Conservation (phyloP, 768 basidiomycete species). For the Leucogyrophana mollusca region DNA sequence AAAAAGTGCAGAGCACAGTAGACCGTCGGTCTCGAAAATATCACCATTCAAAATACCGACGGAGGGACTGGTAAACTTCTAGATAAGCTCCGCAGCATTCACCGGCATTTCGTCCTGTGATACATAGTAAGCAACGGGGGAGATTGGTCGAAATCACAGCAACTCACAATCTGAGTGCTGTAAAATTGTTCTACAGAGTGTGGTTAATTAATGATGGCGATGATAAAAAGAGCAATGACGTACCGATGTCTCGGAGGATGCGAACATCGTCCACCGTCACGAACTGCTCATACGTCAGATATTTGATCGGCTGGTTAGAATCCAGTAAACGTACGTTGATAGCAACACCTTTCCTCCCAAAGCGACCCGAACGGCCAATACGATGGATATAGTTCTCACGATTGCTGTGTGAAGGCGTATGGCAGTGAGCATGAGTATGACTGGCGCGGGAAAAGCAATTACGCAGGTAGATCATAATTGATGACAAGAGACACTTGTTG, state of each 20-base stretch:
- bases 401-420: conserved; percentile 48
- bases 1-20: conserved; percentile 8
- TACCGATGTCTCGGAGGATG: conserved; percentile 95
- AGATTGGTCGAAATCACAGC: conserved; percentile 3
- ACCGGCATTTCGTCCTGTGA: conserved; percentile 96
- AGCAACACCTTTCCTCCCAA: conserved; percentile 98
- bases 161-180: conserved; percentile 84
- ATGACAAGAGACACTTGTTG: conserved; percentile 97
- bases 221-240: conserved; percentile 22
- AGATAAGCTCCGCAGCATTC: conserved; percentile 96
- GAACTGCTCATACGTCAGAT: conserved; percentile 49
- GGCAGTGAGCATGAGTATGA: conserved; percentile 8
- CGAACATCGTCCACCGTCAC: conserved; percentile 95
- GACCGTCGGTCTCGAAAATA: conserved; percentile 3
- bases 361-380: conserved; percentile 98
- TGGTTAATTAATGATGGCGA: conserved; percentile 12
- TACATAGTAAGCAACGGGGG: conserved; percentile 20
- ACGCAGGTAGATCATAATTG: conserved; percentile 95
- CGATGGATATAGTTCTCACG: conserved; percentile 99
- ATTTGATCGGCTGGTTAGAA: conserved; percentile 6
- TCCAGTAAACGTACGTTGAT: conserved; percentile 77
- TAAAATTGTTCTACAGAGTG: conserved; percentile 83
- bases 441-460: conserved; percentile 31
- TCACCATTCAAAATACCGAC: conserved; percentile 1
- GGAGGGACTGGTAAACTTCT: conserved; percentile 22